Conservation (phyloP, 176 grass and related monocot species). For the Ensete ventricosum region DNA sequence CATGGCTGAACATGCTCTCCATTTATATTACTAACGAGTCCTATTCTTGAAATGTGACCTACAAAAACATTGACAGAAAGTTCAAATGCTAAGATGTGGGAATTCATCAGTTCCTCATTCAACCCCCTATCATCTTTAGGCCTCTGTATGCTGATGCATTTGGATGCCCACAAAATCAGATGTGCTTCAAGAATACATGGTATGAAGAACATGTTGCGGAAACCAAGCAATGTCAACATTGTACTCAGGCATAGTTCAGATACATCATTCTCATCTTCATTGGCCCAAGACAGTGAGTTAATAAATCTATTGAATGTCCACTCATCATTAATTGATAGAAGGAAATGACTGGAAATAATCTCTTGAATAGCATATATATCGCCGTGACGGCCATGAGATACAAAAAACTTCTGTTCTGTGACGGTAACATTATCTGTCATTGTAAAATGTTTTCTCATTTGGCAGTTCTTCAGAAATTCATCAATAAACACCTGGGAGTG, state of each 20-base stretch:
- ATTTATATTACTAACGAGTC: slow-evolving; percentile 1
- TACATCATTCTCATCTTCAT: neutral
- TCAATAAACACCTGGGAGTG: slow-evolving; percentile 20
- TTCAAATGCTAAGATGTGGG: slow-evolving; percentile 7
- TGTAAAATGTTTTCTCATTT: slow-evolving; percentile 9
- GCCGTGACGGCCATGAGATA: neutral
- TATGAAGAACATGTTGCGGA: neutral
- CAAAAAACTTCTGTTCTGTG: slow-evolving; percentile 5
- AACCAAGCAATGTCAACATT: slow-evolving; percentile 2
- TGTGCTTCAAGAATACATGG: slow-evolving; percentile 12
- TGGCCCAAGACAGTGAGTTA: slow-evolving; percentile 8
- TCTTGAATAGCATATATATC: slow-evolving; percentile 6
- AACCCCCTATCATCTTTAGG: neutral
- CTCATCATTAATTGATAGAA: slow-evolving; percentile 12
- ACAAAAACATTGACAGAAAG: slow-evolving; percentile 15
- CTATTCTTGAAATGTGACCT: neutral
- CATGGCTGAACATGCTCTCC: neutral
- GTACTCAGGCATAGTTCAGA: neutral
- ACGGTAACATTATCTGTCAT: slow-evolving; percentile 9
- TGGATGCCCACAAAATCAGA: slow-evolving; percentile 5
- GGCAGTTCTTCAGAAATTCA: slow-evolving; percentile 8
- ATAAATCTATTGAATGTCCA: slow-evolving; percentile 11
- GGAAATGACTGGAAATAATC: slow-evolving; percentile 15
- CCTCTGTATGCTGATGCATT: slow-evolving; percentile 11
- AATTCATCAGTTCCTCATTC: neutral